Conservation (phyloP, 2,329 filamentous ascomycete genomes). For the Xylariaceae sp. region DNA sequence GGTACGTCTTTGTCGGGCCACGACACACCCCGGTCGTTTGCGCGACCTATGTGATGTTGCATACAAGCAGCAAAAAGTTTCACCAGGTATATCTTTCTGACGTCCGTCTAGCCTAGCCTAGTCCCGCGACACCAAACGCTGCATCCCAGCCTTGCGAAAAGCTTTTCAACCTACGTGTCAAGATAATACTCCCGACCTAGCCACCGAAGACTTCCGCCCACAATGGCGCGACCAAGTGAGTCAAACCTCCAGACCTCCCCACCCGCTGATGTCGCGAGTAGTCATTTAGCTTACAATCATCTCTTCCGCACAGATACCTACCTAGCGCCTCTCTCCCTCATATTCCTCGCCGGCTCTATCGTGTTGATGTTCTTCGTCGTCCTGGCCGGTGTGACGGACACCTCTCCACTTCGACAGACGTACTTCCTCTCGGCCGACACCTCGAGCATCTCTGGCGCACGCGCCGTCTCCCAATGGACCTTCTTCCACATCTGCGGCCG, state of each 20-base stretch:
- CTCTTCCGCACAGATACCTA: conserved; percentile 1
- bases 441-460: conserved; percentile 62
- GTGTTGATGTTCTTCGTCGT: conserved; percentile 56
- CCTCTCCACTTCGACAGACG: conserved; percentile 61
- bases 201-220: too few species aligned
- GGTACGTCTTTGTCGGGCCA: too few species aligned
- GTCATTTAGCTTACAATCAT: conserved; percentile 1
- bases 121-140: too few species aligned
- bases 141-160: too few species aligned
- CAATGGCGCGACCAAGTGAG: conserved; percentile 15
- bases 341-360: conserved; percentile 47
- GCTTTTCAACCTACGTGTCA: too few species aligned
- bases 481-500: conserved; percentile 78
- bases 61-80: too few species aligned
- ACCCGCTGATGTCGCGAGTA: background rate
- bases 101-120: too few species aligned
- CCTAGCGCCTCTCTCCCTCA: conserved; percentile 25
- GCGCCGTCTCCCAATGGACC: conserved; percentile 73
- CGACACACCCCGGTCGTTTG: too few species aligned
- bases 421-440: conserved; percentile 86
- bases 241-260: background rate
- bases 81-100: too few species aligned
- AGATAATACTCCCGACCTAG: too few species aligned
- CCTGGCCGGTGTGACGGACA: conserved; percentile 46
- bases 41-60: too few species aligned